These are phyloP conservation scores for Bacidia gigantensis DNA, from an alignment of 495 filamentous ascomycete species.

Conservation along the genomic window DNA sequence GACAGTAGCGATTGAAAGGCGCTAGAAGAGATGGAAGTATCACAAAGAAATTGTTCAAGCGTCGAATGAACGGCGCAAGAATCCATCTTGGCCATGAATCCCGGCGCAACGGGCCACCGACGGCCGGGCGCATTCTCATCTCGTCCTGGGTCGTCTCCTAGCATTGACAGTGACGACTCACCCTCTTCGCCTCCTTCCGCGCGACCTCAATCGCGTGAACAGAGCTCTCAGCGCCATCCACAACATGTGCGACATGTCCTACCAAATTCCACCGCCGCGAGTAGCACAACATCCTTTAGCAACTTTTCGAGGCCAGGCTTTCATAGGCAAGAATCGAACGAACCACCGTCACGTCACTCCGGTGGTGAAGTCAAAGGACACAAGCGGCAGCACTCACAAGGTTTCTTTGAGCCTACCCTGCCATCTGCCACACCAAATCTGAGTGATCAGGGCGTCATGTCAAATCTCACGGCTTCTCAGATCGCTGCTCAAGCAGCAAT, in stretches of 20 bases:
- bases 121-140: constrained; percentile 19
- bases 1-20: too few relatives aligned
- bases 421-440: constrained; percentile 53
- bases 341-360: constrained; percentile 19
- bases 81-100: constrained; percentile 13
- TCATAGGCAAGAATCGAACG: constrained; percentile 26
- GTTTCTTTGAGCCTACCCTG: constrained; percentile 77
- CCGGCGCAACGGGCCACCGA: constrained; percentile 10
- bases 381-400: constrained; percentile 60
- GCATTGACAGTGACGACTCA: constrained; percentile 35
- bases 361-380: constrained; percentile 23
- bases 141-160: constrained; percentile 15
- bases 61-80: background rate
- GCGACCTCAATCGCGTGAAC: constrained; percentile 25
- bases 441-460: constrained; percentile 30
- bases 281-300: constrained; percentile 19
- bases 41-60: background rate
- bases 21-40: too few relatives aligned
- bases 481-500: constrained; percentile 89
- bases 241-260: constrained; percentile 26
- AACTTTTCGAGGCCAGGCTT: constrained; percentile 21
- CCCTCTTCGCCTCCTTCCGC: constrained; percentile 34
- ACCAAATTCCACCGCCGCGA: constrained; percentile 13
- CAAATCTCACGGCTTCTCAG: constrained; percentile 57
- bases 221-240: constrained; percentile 9